phyloP scores from a whole-genome alignment of 345 rosid genomes.

The Aquilaria sinensis region DNA sequence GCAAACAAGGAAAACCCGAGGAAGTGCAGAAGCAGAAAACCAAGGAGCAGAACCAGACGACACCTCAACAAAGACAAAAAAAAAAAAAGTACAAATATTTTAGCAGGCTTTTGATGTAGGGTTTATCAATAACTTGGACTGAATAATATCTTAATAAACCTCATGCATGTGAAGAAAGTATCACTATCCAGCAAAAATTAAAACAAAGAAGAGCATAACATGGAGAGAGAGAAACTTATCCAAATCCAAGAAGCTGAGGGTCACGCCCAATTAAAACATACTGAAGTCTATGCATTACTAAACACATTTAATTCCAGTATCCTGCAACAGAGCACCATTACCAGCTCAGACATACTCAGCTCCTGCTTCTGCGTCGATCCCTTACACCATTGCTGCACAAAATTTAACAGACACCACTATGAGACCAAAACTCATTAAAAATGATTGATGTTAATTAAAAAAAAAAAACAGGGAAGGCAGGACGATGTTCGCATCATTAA shows the following conservation, averaged over 20 bases:
- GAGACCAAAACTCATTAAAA: too few relatives aligned
- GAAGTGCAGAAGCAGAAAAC: conserved; percentile 80
- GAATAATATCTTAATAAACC: conserved; percentile 18
- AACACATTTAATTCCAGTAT: conserved; percentile 43
- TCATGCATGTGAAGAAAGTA: conserved; percentile 25
- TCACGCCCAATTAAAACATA: conserved; percentile 54
- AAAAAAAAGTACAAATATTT: conserved; percentile 52
- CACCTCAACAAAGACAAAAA: conserved; percentile 76
- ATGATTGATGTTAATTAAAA: not conserved
- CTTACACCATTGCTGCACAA: conserved; percentile 65
- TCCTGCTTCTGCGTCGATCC: conserved; percentile 93
- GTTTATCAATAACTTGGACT: conserved; percentile 29
- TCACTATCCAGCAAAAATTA: conserved; percentile 28
- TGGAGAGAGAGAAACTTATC: conserved; percentile 60
- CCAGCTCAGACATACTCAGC: conserved; percentile 37
- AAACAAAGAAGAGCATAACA: conserved; percentile 39
- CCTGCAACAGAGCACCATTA: conserved; percentile 13
- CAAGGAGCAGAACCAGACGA: conserved; percentile 86
- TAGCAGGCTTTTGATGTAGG: conserved; percentile 36
- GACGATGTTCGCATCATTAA: too few relatives aligned
- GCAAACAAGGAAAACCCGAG: conserved; percentile 47
- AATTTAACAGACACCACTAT: conserved; percentile 1
- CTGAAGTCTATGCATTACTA: conserved; percentile 54
- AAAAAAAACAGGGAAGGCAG: not conserved
- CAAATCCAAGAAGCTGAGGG: conserved; percentile 56